Base-by-base conservation (phyloP, 2,329 filamentous ascomycete species). In the Diplodia mutila region DNA sequence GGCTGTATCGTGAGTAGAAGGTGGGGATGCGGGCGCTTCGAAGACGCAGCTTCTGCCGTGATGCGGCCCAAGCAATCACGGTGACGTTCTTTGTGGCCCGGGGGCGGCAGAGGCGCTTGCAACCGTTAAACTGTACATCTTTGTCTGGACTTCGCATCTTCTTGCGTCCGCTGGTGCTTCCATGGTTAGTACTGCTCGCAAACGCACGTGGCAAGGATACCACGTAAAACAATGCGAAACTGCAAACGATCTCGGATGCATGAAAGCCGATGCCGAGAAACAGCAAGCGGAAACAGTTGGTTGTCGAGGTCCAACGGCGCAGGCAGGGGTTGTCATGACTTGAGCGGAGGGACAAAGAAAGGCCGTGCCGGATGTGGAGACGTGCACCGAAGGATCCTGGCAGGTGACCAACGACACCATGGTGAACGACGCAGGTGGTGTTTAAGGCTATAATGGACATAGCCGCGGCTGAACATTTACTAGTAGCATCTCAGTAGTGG, bases 241-340 rank as follows among this genome's bases (percentile, higher is more conserved):
- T 51, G 59, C 46, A 63, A 63, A 63, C 59, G 29, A 27, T 63
- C 25, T 63, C 46, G 27, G 59, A 37, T 51, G 23, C 18, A 12
- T 29, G n/a, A 51, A 18, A 29, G 16, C 14, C 23, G 18, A 16
- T 23, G 25, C 42, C 14, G 27, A 63, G 16, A 21, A 34, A 37
- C 23, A 23, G n/a, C 46, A 51, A 37, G 46, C 59, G 29, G 59
- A 51, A 27, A 25, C 42, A 25, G 12, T 51, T 14, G 39, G 23
- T 25, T 2, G 49, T 46, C 34, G 34, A 37, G 3, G n/a, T 34
- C 23, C 23, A 18, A 18, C 37, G 42, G 59, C 46, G 46, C 18
- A n/a, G 27, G 46, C 18, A n/a, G 27, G 27, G 18, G 32, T 32
- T 25, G 23, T 25, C 25, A 12, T 51, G 46, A 32, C n/a, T 32